Evolutionary conservation across 805 yeast species (phyloP).

Genomic region (Candida rishiriensis): DNA sequence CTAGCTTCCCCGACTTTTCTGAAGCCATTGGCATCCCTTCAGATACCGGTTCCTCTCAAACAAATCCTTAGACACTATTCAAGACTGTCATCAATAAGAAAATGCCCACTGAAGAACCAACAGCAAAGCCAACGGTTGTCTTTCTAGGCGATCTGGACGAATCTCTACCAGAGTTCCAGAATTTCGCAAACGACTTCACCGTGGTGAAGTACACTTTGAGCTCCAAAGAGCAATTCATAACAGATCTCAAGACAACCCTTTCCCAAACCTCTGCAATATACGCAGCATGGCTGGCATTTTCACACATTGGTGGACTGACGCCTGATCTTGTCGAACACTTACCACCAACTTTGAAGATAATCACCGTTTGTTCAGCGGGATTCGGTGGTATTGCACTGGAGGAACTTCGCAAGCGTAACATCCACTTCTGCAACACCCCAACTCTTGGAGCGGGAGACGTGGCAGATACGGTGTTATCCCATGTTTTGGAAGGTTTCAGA

Average conservation of each 20-base stretch:
- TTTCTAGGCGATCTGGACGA: constrained; percentile 48
- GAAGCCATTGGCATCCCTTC: no score
- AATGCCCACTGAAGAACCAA: not conserved
- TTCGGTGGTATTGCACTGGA: constrained; percentile 39
- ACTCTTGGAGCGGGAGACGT: constrained; percentile 60
- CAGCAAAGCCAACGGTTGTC: constrained; percentile 31
- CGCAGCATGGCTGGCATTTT: constrained; percentile 49
- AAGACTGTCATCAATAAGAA: no score
- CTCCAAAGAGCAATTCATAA: constrained; percentile 35
- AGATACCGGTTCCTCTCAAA: no score
- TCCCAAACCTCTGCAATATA: constrained; percentile 42
- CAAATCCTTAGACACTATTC: no score
- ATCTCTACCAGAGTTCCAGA: constrained; percentile 40
- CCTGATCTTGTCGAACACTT: constrained; percentile 36
- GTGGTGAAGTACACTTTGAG: constrained; percentile 37
- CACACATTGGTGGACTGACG: constrained; percentile 40
- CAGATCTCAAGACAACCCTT: constrained; percentile 35
- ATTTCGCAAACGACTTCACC: constrained; percentile 38
- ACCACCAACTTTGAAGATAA: constrained; percentile 40
- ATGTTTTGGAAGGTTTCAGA: constrained; percentile 58
- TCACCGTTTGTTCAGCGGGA: constrained; percentile 55
- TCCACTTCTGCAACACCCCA: constrained; percentile 59
- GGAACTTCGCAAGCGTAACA: constrained; percentile 32
- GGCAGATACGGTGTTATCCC: constrained; percentile 63
- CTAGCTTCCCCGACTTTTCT: no score